Percentiles rank a stretch among this genome's conserved stretches.
phyloP scores from a whole-genome alignment of 306 rosid genomes.

The barrel medic (Medicago truncatula) region MtrunA17r5.0-ANR NC_053049.1:30049001-30049500 shows the following conservation, averaged over 20 bases:
- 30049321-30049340: slow-evolving; percentile 97
- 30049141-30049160: neutral
- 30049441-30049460: neutral
- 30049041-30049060: neutral
- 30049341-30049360: slow-evolving; percentile 97
- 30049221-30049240: slow-evolving; percentile 95
- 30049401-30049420: slow-evolving; percentile 29
- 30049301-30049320: slow-evolving; percentile 60
- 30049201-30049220: slow-evolving; percentile 95
- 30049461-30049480: slow-evolving; percentile 19
- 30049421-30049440: slow-evolving; percentile 19
- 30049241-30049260: slow-evolving; percentile 70
- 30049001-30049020: slow-evolving; percentile 26
- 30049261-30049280: slow-evolving; percentile 77
- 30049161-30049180: slow-evolving; percentile 3
- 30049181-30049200: slow-evolving; percentile 57
- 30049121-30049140: slow-evolving; percentile 14
- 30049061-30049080: neutral
- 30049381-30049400: slow-evolving; percentile 39
- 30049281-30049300: slow-evolving; percentile 82
- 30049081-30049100: neutral
- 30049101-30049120: neutral
- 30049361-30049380: slow-evolving; percentile 93
- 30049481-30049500: no score
- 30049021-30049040: neutral